phyloP scores from a whole-genome alignment of 148 eudicot genomes.

The Persicaria maculosa region DNA sequence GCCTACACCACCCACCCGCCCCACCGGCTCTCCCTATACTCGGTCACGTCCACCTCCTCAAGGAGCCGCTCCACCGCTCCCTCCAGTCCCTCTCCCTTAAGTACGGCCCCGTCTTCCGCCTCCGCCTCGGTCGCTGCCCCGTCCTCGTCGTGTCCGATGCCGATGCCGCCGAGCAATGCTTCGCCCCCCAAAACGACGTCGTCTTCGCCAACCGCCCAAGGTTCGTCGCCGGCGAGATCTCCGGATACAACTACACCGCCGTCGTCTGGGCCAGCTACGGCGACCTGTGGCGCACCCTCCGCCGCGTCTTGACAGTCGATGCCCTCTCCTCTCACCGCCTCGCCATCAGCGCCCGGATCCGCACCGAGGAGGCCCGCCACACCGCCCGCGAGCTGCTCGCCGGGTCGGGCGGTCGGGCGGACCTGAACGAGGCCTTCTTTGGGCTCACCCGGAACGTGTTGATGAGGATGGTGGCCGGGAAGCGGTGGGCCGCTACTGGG shows the following conservation, averaged over 20 bases:
- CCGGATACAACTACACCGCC: constrained; percentile 15
- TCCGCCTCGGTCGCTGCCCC: constrained; percentile 19
- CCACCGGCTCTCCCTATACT: constrained; percentile 26
- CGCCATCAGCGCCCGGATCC: constrained; percentile 16
- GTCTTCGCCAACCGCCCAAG: constrained; percentile 31
- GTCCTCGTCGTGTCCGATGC: constrained; percentile 21
- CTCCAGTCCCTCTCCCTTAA: constrained; percentile 13
- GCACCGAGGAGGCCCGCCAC: constrained; percentile 22
- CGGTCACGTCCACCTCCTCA: constrained; percentile 38
- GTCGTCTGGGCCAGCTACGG: constrained; percentile 25
- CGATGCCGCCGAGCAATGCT: constrained; percentile 25
- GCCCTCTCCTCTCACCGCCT: constrained; percentile 27
- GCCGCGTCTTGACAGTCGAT: constrained; percentile 23
- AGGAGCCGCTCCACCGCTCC: constrained; percentile 23
- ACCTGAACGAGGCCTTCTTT: constrained; percentile 26
- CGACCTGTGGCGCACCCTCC: constrained; percentile 26
- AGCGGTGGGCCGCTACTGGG: constrained; percentile 13
- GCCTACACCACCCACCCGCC: constrained; percentile 19
- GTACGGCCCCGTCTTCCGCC: constrained; percentile 22
- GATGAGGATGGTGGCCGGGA: constrained; percentile 36
- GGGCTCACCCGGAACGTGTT: constrained; percentile 22
- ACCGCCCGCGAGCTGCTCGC: constrained; percentile 10
- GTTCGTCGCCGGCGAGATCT: constrained; percentile 17
- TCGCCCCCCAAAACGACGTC: constrained; percentile 17
- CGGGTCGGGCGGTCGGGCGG: constrained; percentile 6